phyloP scores from a whole-genome alignment of 352 stramenopile species.

The Globisporangium solare region DNA sequence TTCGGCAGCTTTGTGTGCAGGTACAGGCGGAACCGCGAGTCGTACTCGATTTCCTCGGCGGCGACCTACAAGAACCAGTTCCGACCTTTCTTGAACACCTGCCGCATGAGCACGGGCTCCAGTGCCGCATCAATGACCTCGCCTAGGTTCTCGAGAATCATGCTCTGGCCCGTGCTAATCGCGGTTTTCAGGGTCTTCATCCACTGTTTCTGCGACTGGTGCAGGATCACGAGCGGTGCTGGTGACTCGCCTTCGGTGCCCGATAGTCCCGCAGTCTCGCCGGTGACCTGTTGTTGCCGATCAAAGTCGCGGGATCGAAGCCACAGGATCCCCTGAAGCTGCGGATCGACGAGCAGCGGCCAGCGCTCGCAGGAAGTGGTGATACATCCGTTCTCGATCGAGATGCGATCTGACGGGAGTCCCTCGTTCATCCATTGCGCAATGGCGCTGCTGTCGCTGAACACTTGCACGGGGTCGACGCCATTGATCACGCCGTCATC shows the following conservation, averaged over 20 bases:
- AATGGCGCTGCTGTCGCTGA: constrained; percentile 79
- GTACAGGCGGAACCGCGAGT: constrained; percentile 83
- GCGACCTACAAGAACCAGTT: constrained; percentile 87
- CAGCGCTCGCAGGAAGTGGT: constrained; percentile 85
- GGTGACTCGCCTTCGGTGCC: background rate
- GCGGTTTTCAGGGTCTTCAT: constrained; percentile 66
- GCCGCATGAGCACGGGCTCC: constrained; percentile 86
- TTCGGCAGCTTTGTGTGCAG: constrained; percentile 92
- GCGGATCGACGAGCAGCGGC: constrained; percentile 88
- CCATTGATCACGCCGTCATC: constrained; percentile 10
- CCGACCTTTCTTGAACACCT: constrained; percentile 85
- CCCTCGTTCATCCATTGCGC: constrained; percentile 92
- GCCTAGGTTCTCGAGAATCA: constrained; percentile 89
- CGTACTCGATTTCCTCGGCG: constrained; percentile 88
- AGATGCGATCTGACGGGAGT: constrained; percentile 87
- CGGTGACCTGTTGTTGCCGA: constrained; percentile 1
- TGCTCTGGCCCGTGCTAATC: constrained; percentile 69
- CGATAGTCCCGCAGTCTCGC: background rate
- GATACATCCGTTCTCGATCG: constrained; percentile 91
- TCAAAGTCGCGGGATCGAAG: constrained; percentile 59
- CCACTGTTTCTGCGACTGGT: constrained; percentile 74
- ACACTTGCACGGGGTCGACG: constrained; percentile 83
- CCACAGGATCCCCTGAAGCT: constrained; percentile 89
- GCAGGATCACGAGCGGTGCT: constrained; percentile 57
- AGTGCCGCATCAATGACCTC: constrained; percentile 85